Conservation (phyloP, 2,329 filamentous ascomycete genomes). For the Cyclaneusma minus region DNA sequence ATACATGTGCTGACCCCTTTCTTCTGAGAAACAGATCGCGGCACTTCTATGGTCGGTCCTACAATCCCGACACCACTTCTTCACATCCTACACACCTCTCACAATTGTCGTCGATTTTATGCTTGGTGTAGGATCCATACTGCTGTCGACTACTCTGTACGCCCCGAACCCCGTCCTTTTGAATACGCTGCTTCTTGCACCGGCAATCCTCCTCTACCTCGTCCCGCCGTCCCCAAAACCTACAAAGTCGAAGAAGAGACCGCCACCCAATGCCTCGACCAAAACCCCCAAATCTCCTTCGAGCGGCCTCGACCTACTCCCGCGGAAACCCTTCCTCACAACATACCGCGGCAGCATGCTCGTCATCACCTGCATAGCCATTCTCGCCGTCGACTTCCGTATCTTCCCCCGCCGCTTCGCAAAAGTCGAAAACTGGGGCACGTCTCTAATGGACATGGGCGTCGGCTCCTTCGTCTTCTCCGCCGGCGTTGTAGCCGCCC, state of each 20-base stretch:
- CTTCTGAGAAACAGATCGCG: slow-evolving; percentile 41
- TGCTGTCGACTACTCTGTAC: slow-evolving; percentile 80
- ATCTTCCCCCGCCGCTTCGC: slow-evolving; percentile 89
- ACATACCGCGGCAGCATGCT: slow-evolving; percentile 86
- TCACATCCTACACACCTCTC: slow-evolving; percentile 55
- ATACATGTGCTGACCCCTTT: slow-evolving; percentile 3
- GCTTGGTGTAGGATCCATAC: slow-evolving; percentile 66
- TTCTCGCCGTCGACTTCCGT: slow-evolving; percentile 91
- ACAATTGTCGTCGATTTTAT: slow-evolving; percentile 68
- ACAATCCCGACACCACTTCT: slow-evolving; percentile 72
- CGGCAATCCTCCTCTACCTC: slow-evolving; percentile 35
- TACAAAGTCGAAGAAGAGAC: slow-evolving; percentile 31
- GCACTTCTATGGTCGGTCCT: slow-evolving; percentile 79
- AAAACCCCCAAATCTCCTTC: slow-evolving; percentile 15
- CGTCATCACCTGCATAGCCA: slow-evolving; percentile 74
- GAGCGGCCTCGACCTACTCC: slow-evolving; percentile 35
- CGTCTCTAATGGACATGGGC: slow-evolving; percentile 95
- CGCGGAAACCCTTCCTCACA: slow-evolving; percentile 83
- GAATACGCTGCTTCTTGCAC: slow-evolving; percentile 56
- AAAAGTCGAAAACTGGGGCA: slow-evolving; percentile 98
- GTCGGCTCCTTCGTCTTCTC: slow-evolving; percentile 97
- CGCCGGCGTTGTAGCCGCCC: slow-evolving; percentile 76
- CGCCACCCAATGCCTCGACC: slow-evolving; percentile 27
- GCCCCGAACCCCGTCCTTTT: slow-evolving; percentile 59
- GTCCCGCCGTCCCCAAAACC: slow-evolving; percentile 36